Evolutionary conservation across 352 stramenopile genomes (phyloP).

Genomic region (Halophytophthora batemanensis): DNA sequence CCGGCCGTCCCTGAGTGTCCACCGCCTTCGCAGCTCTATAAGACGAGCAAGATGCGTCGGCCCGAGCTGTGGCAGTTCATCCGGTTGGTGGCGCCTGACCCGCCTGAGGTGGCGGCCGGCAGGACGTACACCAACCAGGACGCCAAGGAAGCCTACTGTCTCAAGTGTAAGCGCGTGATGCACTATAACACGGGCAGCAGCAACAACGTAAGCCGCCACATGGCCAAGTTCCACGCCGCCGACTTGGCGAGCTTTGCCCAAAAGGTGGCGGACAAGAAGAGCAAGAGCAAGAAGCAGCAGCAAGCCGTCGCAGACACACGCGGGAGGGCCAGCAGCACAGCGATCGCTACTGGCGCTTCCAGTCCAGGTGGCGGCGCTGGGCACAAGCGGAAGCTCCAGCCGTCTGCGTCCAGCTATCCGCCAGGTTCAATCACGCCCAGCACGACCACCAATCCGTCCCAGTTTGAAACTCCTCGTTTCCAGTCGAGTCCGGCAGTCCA

Average conservation of each 20-base stretch:
- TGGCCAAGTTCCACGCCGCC: constrained; percentile 44
- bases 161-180: constrained; percentile 57
- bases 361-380: constrained; percentile 3
- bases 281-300: constrained; percentile 25
- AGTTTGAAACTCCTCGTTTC: constrained; percentile 5
- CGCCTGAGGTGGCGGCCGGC: constrained; percentile 30
- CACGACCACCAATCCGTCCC: neutral
- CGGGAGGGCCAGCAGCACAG: constrained; percentile 2
- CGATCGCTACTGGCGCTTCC: neutral
- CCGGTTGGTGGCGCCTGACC: constrained; percentile 44
- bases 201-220: constrained; percentile 57
- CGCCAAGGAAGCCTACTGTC: constrained; percentile 48
- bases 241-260: constrained; percentile 42
- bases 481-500: constrained; percentile 1
- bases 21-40: constrained; percentile 38
- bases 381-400: constrained; percentile 28
- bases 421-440: neutral
- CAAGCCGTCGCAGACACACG: constrained; percentile 2
- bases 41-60: constrained; percentile 57
- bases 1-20: constrained; percentile 10
- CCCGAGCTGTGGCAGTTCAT: constrained; percentile 59
- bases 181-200: constrained; percentile 54
- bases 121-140: constrained; percentile 54
- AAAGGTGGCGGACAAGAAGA: constrained; percentile 32
- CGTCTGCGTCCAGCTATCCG: constrained; percentile 1